phyloP scores from a whole-genome alignment of 75 land plant species.

The Pinus albicaulis region DNA sequence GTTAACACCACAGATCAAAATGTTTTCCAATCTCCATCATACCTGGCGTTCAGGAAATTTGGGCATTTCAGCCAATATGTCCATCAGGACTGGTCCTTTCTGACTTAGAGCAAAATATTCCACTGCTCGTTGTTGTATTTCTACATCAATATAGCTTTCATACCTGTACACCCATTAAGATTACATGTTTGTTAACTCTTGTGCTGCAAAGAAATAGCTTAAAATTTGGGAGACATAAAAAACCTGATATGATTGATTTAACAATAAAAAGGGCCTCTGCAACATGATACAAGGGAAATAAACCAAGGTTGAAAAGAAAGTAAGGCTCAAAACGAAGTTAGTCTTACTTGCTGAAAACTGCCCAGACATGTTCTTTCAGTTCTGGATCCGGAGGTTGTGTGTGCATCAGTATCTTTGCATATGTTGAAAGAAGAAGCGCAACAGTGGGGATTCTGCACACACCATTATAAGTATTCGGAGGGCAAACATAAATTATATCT shows the following conservation, averaged over 20 bases:
- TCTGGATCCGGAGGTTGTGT: conserved; percentile 93
- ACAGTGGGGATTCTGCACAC: conserved; percentile 72
- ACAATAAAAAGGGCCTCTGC: neutral
- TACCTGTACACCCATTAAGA: conserved; percentile 38
- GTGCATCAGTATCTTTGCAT: conserved; percentile 94
- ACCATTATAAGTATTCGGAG: neutral
- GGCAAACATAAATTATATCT: neutral
- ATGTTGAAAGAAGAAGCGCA: conserved; percentile 89
- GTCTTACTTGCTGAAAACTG: conserved; percentile 78
- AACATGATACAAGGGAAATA: conserved; percentile 5
- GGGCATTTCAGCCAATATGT: conserved; percentile 99
- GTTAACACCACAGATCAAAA: too few relatives aligned
- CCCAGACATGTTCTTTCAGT: conserved; percentile 77
- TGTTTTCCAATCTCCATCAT: neutral
- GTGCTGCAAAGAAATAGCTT: neutral
- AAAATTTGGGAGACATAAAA: neutral
- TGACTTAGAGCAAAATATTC: conserved; percentile 84
- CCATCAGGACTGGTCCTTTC: conserved; percentile 86
- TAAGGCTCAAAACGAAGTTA: neutral
- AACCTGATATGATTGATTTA: neutral
- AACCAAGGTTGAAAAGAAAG: neutral
- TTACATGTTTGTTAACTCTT: neutral
- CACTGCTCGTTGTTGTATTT: conserved; percentile 95
- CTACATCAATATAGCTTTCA: conserved; percentile 94
- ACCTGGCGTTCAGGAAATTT: conserved; percentile 99